Percentiles rank a stretch among this genome's conserved stretches.
Conservation (phyloP, 2,329 filamentous ascomycete genomes). For the Ascochyta pisi region DNA sequence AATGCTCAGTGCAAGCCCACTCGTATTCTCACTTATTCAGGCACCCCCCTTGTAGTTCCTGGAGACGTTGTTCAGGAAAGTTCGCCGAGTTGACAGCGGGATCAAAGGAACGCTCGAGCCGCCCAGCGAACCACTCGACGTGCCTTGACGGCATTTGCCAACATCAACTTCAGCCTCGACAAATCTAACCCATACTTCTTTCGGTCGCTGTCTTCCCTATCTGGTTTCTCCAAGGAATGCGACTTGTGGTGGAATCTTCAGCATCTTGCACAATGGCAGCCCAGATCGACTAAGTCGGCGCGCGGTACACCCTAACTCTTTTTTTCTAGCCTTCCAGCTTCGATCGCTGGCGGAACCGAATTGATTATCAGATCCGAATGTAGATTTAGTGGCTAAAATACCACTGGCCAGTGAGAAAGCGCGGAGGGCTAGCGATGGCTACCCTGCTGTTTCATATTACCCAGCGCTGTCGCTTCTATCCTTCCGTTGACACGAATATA, state of each 20-base stretch:
- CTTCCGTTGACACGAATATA: conserved; percentile 6
- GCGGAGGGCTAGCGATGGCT: conserved; percentile 4
- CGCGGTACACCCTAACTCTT: not conserved
- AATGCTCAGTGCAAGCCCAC: too few relatives aligned
- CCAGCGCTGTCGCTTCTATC: conserved; percentile 5
- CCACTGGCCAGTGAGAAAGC: conserved; percentile 3
- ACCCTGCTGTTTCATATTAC: not conserved
- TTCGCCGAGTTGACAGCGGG: not conserved
- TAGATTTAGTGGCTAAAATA: not conserved
- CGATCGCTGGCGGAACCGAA: not conserved
- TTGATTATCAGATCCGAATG: not conserved
- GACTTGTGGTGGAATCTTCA: not conserved
- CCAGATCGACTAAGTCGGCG: not conserved
- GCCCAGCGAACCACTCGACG: not conserved
- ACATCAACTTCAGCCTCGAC: not conserved
- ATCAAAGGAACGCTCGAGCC: not conserved
- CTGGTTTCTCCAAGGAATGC: not conserved
- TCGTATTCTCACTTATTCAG: too few relatives aligned
- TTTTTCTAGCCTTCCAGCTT: not conserved
- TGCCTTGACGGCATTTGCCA: conserved; percentile 2
- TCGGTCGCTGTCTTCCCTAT: too few relatives aligned
- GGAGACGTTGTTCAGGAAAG: not conserved
- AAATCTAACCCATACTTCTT: too few relatives aligned
- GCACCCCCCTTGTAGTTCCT: too few relatives aligned
- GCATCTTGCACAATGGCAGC: not conserved